These are phyloP conservation scores for Mortierella sp. DNA, from an alignment of 371 early-diverging fungal species.

Conservation along the genomic window DNA sequence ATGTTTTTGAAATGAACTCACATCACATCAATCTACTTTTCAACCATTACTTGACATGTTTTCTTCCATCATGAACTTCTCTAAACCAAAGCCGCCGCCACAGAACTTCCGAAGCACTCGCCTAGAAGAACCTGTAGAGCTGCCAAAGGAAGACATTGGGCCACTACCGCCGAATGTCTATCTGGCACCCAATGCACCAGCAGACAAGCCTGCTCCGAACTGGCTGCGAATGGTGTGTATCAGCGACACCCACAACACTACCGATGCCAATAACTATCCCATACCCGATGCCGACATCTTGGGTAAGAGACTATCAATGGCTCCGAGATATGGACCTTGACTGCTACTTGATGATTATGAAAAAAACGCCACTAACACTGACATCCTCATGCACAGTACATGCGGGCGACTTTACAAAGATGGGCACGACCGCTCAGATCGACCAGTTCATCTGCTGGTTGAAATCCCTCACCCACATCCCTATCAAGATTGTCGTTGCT, in stretches of 20 bases:
- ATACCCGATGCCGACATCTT: slow-evolving; percentile 64
- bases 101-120: not conserved
- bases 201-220: slow-evolving; percentile 33
- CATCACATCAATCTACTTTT: not conserved
- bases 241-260: slow-evolving; percentile 64
- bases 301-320: slow-evolving; percentile 38
- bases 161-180: slow-evolving; percentile 26
- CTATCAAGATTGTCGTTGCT: slow-evolving; percentile 65
- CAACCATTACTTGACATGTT: not conserved
- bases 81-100: not conserved
- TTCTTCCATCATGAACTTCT: not conserved
- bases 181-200: slow-evolving; percentile 5
- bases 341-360: not conserved
- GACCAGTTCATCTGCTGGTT: slow-evolving; percentile 57
- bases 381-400: slow-evolving; percentile 51
- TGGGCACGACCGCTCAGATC: slow-evolving; percentile 50
- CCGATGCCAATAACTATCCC: slow-evolving; percentile 40
- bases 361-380: not conserved
- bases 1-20: no score
- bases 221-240: slow-evolving; percentile 64
- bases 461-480: slow-evolving; percentile 59
- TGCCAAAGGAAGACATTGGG: not conserved
- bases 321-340: not conserved
- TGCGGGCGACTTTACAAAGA: slow-evolving; percentile 63
- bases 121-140: not conserved